These are phyloP conservation scores for Quercus robur DNA, from an alignment of 306 rosid species.

Conservation along the genomic window DNA sequence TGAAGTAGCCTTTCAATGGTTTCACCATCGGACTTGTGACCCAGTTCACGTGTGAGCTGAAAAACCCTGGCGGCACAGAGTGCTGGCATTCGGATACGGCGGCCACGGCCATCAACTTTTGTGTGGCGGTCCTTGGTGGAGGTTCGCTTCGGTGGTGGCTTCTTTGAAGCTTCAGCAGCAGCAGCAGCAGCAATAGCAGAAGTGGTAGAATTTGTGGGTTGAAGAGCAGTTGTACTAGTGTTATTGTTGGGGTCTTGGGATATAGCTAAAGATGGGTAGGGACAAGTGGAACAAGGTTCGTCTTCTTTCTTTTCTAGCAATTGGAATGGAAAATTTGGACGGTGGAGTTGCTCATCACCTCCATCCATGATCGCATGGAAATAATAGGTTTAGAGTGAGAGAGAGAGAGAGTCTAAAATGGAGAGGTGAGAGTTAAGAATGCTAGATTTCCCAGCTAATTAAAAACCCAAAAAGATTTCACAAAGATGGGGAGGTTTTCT, in stretches of 20 bases:
- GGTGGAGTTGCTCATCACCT: slow-evolving; percentile 59
- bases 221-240: slow-evolving; percentile 1
- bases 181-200: not conserved
- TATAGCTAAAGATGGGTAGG: slow-evolving; percentile 59
- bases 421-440: too few relatives aligned
- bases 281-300: slow-evolving; percentile 60
- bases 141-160: slow-evolving; percentile 62
- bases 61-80: slow-evolving; percentile 87
- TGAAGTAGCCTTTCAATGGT: slow-evolving; percentile 86
- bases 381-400: not conserved
- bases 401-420: not conserved
- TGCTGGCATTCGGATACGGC: slow-evolving; percentile 86
- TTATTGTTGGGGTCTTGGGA: slow-evolving; percentile 29
- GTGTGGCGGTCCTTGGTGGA: slow-evolving; percentile 93
- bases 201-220: not conserved
- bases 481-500: too few relatives aligned
- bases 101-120: slow-evolving; percentile 81
- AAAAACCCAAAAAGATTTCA: too few relatives aligned
- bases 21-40: slow-evolving; percentile 80
- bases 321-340: slow-evolving; percentile 81
- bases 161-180: slow-evolving; percentile 47
- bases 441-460: too few relatives aligned
- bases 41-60: slow-evolving; percentile 76
- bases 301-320: slow-evolving; percentile 85
- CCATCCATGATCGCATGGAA: slow-evolving; percentile 85